phyloP scores from a whole-genome alignment of 2,329 filamentous ascomycete genomes.

The Zymoseptoria crescenta region DNA sequence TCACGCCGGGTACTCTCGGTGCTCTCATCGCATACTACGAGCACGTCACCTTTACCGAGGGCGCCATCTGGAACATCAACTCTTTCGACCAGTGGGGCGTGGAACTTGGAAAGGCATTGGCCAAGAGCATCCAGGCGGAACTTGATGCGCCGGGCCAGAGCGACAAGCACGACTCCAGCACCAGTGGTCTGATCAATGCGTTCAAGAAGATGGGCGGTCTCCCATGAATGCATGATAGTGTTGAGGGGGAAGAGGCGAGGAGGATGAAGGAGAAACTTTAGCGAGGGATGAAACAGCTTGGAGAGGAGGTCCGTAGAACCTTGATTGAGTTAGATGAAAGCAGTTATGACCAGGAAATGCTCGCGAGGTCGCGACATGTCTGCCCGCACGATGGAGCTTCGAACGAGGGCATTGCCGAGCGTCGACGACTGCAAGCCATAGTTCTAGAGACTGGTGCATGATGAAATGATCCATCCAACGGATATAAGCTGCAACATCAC shows the following conservation, averaged over 20 bases:
- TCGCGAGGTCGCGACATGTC: too few species aligned
- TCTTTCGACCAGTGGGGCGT: conserved; percentile 99
- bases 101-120: conserved; percentile 90
- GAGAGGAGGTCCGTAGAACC: too few species aligned
- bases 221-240: conserved; percentile 11
- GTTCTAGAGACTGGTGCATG: too few species aligned
- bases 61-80: conserved; percentile 99
- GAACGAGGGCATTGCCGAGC: too few species aligned
- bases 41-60: conserved; percentile 95
- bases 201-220: conserved; percentile 69
- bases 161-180: conserved; percentile 74
- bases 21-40: conserved; percentile 98
- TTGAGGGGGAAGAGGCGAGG: too few species aligned
- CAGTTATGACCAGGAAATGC: neutral
- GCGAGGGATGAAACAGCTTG: too few species aligned
- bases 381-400: too few species aligned
- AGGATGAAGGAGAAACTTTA: too few species aligned
- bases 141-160: conserved; percentile 69
- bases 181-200: conserved; percentile 77
- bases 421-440: too few species aligned
- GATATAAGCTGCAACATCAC: too few species aligned
- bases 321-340: too few species aligned
- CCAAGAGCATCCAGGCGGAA: conserved; percentile 63
- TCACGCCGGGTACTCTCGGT: conserved; percentile 87
- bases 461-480: too few species aligned